Evolutionary conservation across 176 grass and related monocot species (phyloP).

Genomic region (Neostapfia colusana): DNA sequence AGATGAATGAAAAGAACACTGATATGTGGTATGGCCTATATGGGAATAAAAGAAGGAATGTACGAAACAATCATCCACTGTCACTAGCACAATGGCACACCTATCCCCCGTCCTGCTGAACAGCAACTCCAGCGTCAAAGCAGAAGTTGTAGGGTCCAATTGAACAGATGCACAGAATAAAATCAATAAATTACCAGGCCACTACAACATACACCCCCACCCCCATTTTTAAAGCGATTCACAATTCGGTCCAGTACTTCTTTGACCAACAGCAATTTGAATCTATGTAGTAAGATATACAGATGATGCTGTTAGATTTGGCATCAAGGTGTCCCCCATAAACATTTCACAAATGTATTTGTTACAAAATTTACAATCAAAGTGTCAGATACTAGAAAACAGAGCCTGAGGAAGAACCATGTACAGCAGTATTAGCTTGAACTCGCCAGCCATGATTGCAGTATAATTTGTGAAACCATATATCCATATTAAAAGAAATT

Average conservation of each 20-base stretch:
- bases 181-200: neutral
- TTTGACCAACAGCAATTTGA: neutral
- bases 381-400: neutral
- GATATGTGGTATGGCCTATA: neutral
- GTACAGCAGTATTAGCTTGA: neutral
- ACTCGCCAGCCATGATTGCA: neutral
- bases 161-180: neutral
- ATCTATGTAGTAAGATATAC: neutral
- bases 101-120: neutral
- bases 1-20: neutral
- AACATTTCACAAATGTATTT: neutral
- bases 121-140: neutral
- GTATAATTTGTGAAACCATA: neutral
- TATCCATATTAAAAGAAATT: neutral
- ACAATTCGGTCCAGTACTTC: neutral
- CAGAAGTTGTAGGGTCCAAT: neutral
- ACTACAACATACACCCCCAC: neutral
- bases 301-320: neutral
- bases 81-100: neutral
- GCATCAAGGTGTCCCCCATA: neutral
- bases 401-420: neutral
- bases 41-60: neutral
- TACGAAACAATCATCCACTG: neutral
- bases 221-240: neutral
- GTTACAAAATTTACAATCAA: neutral